Base-by-base conservation (phyloP, 306 rosid species). In the Senna siamea region DNA sequence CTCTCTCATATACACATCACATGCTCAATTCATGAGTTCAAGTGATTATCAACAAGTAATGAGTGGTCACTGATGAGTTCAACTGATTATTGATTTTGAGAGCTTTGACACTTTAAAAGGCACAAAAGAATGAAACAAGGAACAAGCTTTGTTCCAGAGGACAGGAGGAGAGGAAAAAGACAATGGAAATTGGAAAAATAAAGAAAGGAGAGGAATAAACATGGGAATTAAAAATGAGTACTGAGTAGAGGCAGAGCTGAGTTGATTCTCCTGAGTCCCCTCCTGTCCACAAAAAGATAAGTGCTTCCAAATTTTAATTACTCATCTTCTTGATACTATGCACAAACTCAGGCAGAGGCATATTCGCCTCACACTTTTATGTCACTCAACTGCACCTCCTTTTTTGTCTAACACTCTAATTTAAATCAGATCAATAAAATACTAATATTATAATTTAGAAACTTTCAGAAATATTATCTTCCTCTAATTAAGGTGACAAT, bases 81-180 rank as follows among this genome's bases (percentile, higher is more conserved):
- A 44, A 37, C 2, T 54, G 34, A 44, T 48, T 48, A 34, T 7
- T 20, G 12, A 56, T 32, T 28, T 30, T 19, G 51, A 44, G 41
- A 53, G 48, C 47, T 54, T 82, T 59, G 73, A 73, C 63, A 51
- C 66, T 72, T 77, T 70, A 69, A 81, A 74, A 75, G 78, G 14
- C 48, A 64, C 54, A 48, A 70, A 82, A 67, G 74, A 69, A 55
- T 66, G 64, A 70, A 82, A 67, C 70, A 69, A 55, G 74, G 64
- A 82, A 82, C 74, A 46, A 28, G 48, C 47, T 15, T 47, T 26
- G 58, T 8, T 70, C 9, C 19, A 3, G 23, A 4, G 8, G 7
- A 22, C 5, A 12, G 65, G 43, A 32, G 43, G 66, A 2, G 46
- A 28, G 57, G n/a, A 15, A 66, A 47, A 72, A 55, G 12, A 54